Conservation (phyloP, 2,329 filamentous ascomycete species). For the Karstenula rhodostoma region DNA sequence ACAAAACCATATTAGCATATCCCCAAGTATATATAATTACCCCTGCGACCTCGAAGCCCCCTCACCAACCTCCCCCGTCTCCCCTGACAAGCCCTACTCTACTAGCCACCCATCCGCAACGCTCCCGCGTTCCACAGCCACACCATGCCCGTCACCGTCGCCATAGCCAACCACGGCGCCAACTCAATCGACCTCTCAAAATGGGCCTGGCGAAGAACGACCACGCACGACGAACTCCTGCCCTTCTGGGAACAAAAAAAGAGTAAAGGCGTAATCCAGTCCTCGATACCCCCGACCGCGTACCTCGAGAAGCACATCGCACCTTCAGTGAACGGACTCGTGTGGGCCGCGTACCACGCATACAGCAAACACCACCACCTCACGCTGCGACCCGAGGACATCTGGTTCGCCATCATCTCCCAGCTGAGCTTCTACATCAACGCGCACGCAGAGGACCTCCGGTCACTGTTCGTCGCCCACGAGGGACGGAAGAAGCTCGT, state of each 20-base stretch:
- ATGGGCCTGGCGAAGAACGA: not conserved
- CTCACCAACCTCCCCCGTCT: too few species aligned
- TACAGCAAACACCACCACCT: conserved; percentile 19
- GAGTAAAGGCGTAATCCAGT: not conserved
- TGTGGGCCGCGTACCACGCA: conserved; percentile 6
- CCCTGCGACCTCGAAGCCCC: too few species aligned
- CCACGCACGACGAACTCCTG: not conserved
- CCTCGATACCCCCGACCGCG: not conserved
- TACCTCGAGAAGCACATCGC: not conserved
- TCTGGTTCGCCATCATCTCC: conserved; percentile 31
- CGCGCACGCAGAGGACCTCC: conserved; percentile 22
- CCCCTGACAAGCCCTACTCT: too few species aligned
- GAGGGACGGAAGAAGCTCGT: conserved; percentile 18
- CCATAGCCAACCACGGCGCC: not conserved
- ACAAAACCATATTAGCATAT: too few species aligned
- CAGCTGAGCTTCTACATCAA: conserved; percentile 33
- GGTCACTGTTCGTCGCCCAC: conserved; percentile 40
- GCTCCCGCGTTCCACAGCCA: not conserved
- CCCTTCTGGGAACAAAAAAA: not conserved
- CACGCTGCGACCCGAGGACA: conserved; percentile 29
- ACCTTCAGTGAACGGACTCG: not conserved
- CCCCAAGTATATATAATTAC: too few species aligned
- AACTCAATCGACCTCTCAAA: too few species aligned
- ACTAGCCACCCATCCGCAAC: too few species aligned
- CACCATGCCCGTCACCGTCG: not conserved